Evolutionary conservation across 2,329 filamentous ascomycete genomes (phyloP).

Genomic region (Dactylellina parvicollis): DNA sequence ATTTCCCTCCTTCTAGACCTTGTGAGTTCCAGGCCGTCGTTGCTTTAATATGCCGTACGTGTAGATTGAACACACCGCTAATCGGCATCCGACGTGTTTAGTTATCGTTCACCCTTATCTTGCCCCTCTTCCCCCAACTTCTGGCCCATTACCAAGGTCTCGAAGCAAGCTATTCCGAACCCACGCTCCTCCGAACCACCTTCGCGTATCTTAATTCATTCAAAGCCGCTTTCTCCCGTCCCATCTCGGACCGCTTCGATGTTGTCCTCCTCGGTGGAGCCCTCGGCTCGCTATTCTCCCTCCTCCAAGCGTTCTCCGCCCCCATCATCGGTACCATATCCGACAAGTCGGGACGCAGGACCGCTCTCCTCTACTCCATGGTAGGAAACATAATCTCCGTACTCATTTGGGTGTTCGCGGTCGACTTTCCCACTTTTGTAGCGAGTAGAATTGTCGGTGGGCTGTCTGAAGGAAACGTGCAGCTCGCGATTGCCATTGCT

Average conservation of each 20-base stretch:
- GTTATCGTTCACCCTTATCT: conserved; percentile 98
- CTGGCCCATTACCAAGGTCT: conserved; percentile 86
- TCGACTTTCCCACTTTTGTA: conserved; percentile 94
- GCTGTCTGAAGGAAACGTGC: conserved; percentile 94
- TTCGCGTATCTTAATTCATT: conserved; percentile 88
- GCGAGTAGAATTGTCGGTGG: conserved; percentile 93
- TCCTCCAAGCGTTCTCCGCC: conserved; percentile 90
- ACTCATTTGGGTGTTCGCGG: conserved; percentile 89
- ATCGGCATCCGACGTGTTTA: conserved; percentile 61
- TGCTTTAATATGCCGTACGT: conserved; percentile 18
- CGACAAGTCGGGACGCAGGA: conserved; percentile 81
- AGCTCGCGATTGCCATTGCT: conserved; percentile 93
- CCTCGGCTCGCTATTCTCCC: conserved; percentile 89
- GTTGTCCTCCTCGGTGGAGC: conserved; percentile 95
- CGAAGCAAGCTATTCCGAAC: conserved; percentile 24
- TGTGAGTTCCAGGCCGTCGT: conserved; percentile 66
- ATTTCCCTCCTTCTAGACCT: conserved; percentile 88
- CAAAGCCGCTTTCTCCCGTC: conserved; percentile 89
- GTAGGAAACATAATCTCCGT: conserved; percentile 90
- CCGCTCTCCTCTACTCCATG: conserved; percentile 90
- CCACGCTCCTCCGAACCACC: conserved; percentile 75
- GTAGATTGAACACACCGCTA: too few relatives aligned
- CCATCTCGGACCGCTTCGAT: conserved; percentile 96
- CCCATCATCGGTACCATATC: conserved; percentile 89
- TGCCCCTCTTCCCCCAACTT: conserved; percentile 92